Percentiles rank a stretch among this genome's conserved stretches.
Conservation (phyloP, 441 rosid genomes). For the Breynia disticha region DNA sequence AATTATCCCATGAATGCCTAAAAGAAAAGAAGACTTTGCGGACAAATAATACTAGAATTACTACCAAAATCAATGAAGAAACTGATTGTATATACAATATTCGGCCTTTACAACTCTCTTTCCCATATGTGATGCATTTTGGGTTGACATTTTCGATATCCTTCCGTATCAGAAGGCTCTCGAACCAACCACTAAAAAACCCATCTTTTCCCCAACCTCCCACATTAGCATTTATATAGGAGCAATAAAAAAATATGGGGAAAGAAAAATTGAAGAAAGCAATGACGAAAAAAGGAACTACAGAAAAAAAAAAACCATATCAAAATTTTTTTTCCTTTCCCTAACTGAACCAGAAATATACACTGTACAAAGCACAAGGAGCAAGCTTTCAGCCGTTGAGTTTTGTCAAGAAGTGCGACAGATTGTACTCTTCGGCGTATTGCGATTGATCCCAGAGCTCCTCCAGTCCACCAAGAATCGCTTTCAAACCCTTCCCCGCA, state of each 20-base stretch:
- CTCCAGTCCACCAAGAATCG: constrained; percentile 87
- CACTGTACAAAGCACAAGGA: constrained; percentile 22
- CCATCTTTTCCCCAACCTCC: constrained; percentile 21
- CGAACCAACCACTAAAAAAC: constrained; percentile 19
- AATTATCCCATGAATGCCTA: too few species aligned
- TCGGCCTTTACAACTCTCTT: constrained; percentile 31
- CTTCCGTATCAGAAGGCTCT: constrained; percentile 13
- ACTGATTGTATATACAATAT: constrained; percentile 24
- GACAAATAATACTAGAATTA: too few species aligned
- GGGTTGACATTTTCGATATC: constrained; percentile 10
- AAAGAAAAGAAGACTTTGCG: too few species aligned
- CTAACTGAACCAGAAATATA: constrained; percentile 30
- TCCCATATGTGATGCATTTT: constrained; percentile 14
- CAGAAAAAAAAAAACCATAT: constrained; percentile 15
- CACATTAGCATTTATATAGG: constrained; percentile 8
- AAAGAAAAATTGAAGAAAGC: constrained; percentile 16
- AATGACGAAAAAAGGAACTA: constrained; percentile 12
- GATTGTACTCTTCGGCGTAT: constrained; percentile 89
- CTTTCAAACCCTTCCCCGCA: constrained; percentile 84
- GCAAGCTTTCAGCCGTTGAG: constrained; percentile 51
- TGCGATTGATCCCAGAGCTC: constrained; percentile 99
- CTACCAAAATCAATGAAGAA: neutral
- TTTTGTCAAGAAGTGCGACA: constrained; percentile 74
- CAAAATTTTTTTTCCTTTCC: constrained; percentile 21
- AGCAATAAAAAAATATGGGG: constrained; percentile 18